Base-by-base conservation (phyloP, 2,329 filamentous ascomycete species). In the Rutstroemia sp. region DNA sequence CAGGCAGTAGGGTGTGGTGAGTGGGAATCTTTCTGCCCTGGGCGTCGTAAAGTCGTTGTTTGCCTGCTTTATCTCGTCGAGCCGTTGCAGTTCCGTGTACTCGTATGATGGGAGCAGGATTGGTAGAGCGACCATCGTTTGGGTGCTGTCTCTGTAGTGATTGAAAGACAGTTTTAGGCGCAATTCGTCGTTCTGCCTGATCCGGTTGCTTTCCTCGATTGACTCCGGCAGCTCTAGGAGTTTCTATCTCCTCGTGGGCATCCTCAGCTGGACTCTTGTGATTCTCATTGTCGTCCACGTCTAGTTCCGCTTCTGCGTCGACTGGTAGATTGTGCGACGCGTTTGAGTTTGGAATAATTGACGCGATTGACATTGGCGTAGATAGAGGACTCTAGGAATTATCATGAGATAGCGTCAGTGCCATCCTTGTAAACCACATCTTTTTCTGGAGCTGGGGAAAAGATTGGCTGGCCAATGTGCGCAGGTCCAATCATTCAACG, bases 381-480 rank as follows among this genome's bases (percentile, higher is more conserved):
- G 30, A 10, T 27, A 25, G 10, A 25, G 48, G 14, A 25, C 53
- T 56, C 34, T 39, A 36, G 23, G 21, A 56, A 50, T 56, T 39
- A 38, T 30, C 34, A 40, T 7, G 10, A 16, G 12, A 46, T 49
- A 30, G 30, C 17, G 54, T 57, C 54, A 57, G 49, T 57, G 48
- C 54, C n/a, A 36, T 34, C 42, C 49, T 42, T 56, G 53, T 19
- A 51, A 36, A n/a, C 9, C 30, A 27, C 30, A 14, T 12, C 9
- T 14, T 34, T 27, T 9, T 48, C 4, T n/a, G n/a, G 30, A 16
- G 42, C 21, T 27, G 19, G 30, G 12, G 30, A 34, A 34, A 4
- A 34, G 30, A 34, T 34, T 34, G 30, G 30, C 9, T 34, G 30
- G 30, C 30, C 9, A 12, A 12, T 34, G 30, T 34, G 10, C 9